Percentiles rank a stretch among this genome's conserved stretches.
Evolutionary conservation across 2,329 filamentous ascomycete species (phyloP).

Genomic region (Penicillium crustosum): DNA sequence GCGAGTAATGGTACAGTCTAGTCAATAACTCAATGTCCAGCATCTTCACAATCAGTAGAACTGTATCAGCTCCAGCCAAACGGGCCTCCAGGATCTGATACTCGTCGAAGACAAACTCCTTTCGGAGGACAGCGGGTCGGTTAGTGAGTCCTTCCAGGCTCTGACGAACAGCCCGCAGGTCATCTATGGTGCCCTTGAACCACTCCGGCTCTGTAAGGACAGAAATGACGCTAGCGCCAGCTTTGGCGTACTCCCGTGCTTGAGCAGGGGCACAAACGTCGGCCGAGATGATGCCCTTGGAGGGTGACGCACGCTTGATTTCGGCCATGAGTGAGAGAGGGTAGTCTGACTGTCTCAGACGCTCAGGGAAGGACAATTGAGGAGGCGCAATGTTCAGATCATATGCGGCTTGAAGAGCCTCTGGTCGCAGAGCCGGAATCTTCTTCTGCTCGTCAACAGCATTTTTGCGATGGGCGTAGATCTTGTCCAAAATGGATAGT

Average conservation of each 20-base stretch:
- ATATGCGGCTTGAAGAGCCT: constrained; percentile 83
- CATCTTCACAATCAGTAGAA: constrained; percentile 98
- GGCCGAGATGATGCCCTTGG: constrained; percentile 89
- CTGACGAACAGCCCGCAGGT: constrained; percentile 81
- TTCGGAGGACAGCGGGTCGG: constrained; percentile 84
- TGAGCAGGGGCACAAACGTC: constrained; percentile 85
- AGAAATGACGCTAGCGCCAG: constrained; percentile 94
- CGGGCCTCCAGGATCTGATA: constrained; percentile 97
- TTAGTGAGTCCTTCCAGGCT: constrained; percentile 90
- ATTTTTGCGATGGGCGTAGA: constrained; percentile 77
- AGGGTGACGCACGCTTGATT: constrained; percentile 94
- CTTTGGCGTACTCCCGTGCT: constrained; percentile 85
- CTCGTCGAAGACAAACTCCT: constrained; percentile 97
- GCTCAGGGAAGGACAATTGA: constrained; percentile 73
- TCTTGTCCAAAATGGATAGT: constrained; percentile 83
- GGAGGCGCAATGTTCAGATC: constrained; percentile 82
- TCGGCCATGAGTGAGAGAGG: constrained; percentile 94
- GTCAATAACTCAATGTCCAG: constrained; percentile 72
- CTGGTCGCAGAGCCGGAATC: constrained; percentile 78
- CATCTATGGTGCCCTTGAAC: constrained; percentile 98
- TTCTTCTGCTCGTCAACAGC: constrained; percentile 77
- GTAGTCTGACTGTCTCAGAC: constrained; percentile 78
- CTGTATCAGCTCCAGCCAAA: constrained; percentile 88
- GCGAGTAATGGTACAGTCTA: constrained; percentile 82
- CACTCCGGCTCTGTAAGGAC: constrained; percentile 98